phyloP scores from a whole-genome alignment of 2,329 filamentous ascomycete genomes.

The Stemphylium vesicarium region DNA sequence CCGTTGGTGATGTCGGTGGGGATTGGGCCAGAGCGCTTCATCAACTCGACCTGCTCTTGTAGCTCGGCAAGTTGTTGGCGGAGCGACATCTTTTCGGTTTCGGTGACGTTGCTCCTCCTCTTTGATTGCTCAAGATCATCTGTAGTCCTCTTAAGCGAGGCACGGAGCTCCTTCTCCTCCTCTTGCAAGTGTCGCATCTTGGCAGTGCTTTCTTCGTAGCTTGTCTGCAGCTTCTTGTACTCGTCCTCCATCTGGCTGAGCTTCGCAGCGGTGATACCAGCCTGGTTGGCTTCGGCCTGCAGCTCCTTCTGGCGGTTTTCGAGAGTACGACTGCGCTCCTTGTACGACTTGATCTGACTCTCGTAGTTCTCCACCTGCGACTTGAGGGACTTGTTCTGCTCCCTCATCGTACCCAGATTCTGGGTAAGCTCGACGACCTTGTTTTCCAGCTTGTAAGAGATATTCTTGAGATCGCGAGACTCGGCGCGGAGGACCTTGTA shows the following conservation, averaged over 20 bases:
- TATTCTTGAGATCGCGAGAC: conserved; percentile 97
- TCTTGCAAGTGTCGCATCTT: conserved; percentile 95
- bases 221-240: conserved; percentile 87
- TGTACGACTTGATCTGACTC: conserved; percentile 93
- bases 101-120: conserved; percentile 74
- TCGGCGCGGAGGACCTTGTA: conserved; percentile 96
- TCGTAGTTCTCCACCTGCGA: conserved; percentile 96
- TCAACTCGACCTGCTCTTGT: conserved; percentile 89
- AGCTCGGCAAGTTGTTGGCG: conserved; percentile 88
- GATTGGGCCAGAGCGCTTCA: conserved; percentile 76
- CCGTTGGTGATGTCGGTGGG: conserved; percentile 74
- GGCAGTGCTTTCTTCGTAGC: conserved; percentile 85
- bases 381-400: conserved; percentile 88
- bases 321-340: conserved; percentile 86
- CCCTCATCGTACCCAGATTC: conserved; percentile 87
- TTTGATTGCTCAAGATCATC: conserved; percentile 81
- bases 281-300: conserved; percentile 95
- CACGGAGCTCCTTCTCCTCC: conserved; percentile 84
- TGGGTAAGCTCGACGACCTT: conserved; percentile 99
- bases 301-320: conserved; percentile 92
- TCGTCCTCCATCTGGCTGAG: conserved; percentile 92
- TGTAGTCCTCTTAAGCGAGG: conserved; percentile 79
- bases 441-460: conserved; percentile 99
- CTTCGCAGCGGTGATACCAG: conserved; percentile 90
- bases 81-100: conserved; percentile 84